Evolutionary conservation across 2,329 filamentous ascomycete genomes (phyloP), one percentile per base, ranked within the genome.

Genomic region (Colletotrichum viniferum): DNA sequence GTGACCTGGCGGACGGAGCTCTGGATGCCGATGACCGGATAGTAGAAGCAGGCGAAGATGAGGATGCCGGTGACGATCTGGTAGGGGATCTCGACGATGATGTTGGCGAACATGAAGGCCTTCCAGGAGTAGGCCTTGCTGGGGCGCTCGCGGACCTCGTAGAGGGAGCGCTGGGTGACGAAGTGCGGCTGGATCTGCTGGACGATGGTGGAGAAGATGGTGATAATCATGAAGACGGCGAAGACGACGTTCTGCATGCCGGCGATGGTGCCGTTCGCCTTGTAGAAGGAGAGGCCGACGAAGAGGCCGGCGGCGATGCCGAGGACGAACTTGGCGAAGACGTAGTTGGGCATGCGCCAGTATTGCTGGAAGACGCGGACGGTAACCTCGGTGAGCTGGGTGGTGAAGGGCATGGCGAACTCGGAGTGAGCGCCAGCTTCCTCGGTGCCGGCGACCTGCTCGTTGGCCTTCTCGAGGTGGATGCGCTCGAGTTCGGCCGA

Each of bases 101-200:
- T 90, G 80, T 95, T 94, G 80, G 92, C 90, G 4, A 93, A 84
- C 82, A 96, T 89, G 83, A 96, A 95, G 1, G 90, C 92, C 78
- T 91, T 88, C 94, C 94, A 96, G 0, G 92, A 94, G 85, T 96
- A 96, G 0, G 92, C 88, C 80, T 95, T 95, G 82, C 89, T 91
- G 0, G 94, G 94, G 1, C 94, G 90, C 83, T 96, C 94, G 63
- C 94, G 92, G 6, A 94, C 93, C 83, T 96, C 94, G 83, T 96
- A 96, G 1, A 96, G 87, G 2, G 92, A 88, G 21, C 94, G 90
- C 79, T 95, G 94, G 0, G 92, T 92, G 77, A 96, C 88, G 79
- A 96, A 96, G 69, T 93, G 91, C 1, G 94, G 94, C 90, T 95
- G 95, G 24, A 94, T 93, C 81, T 94, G 92, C 77, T 94, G 91